Conservation (phyloP, 108 stramenopile genomes). For the Pseudonitzschia multistriata region DNA sequence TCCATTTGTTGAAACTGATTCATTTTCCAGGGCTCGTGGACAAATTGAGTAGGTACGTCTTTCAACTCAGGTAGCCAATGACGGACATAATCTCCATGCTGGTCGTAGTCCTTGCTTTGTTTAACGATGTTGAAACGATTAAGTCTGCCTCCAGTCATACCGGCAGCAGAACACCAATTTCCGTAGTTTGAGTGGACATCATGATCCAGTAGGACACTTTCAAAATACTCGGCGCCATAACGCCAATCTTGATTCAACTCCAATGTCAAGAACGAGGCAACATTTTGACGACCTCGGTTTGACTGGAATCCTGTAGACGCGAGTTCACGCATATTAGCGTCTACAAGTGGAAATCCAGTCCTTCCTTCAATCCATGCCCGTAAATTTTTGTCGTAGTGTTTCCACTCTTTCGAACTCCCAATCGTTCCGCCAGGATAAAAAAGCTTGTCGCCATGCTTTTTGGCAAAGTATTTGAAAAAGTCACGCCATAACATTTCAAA, state of each 20-base stretch:
- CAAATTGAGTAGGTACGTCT: constrained; percentile 69
- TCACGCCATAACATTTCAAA: constrained; percentile 97
- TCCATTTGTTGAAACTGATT: constrained; percentile 72
- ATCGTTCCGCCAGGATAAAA: constrained; percentile 82
- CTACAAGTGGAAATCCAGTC: constrained; percentile 91
- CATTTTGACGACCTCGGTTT: constrained; percentile 96
- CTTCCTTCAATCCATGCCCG: constrained; percentile 81
- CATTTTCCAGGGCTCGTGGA: constrained; percentile 92
- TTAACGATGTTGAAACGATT: constrained; percentile 95
- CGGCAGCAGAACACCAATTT: constrained; percentile 90
- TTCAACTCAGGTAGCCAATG: constrained; percentile 93
- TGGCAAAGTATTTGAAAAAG: constrained; percentile 91
- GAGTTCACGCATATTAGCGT: constrained; percentile 99
- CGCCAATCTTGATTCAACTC: constrained; percentile 97
- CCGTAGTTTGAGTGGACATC: constrained; percentile 95
- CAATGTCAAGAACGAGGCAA: constrained; percentile 88
- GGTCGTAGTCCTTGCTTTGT: constrained; percentile 94
- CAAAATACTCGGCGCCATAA: constrained; percentile 92
- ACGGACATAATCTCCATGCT: constrained; percentile 91
- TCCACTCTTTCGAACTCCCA: constrained; percentile 47
- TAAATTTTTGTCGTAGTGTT: constrained; percentile 56
- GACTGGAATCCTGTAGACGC: constrained; percentile 94
- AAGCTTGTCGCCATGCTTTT: constrained; percentile 82
- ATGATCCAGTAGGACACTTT: constrained; percentile 89
- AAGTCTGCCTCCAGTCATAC: constrained; percentile 91